Base-by-base conservation (phyloP, 2,329 filamentous ascomycete species). In the Dactylellina sp. region DNA sequence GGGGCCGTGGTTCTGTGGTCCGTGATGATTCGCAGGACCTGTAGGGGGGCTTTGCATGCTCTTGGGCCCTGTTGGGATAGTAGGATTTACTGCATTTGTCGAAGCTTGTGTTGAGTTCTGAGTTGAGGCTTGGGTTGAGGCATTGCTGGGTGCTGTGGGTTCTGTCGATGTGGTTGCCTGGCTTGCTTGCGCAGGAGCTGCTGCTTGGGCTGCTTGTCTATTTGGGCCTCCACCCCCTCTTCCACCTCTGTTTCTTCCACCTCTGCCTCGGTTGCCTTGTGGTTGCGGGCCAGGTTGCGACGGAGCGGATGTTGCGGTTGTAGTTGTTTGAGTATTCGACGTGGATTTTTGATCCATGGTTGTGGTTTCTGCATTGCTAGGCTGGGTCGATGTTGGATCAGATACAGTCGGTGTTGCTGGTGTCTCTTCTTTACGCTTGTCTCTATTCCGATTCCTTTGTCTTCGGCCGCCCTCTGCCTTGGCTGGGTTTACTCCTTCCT, bases 11-110 rank as follows among this genome's bases (percentile, higher is more conserved):
- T 56, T 24, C 40, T 59, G 49, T 32, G 44, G 18, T 28, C 44
- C 44, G 40, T 59, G 55, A 7, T 65, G 49, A 12, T 64, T 60
- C 7, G 76, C 61, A 11, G 77, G 76, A 1, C 76, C 76, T 7
- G 62, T 77, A 20, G 76, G 70, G 9, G 75, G 52, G 0, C 28
- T 28, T 50, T 65, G 70, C 70, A 74, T 74, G 25, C 61, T 74
- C 22, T 74, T 74, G 0, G 70, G 70, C 2, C 70, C 70, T 20
- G 75, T 66, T 12, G 76, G 75, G 11, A 72, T 76, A 44, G n/a
- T n/a, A n/a, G n/a, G n/a, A n/a, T n/a, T n/a, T n/a, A 16, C 35
- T 7, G 74, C 14, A 3, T 32, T n/a, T 16, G 52, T 18, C 11
- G 60, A 55, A 7, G 53, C 24, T 7, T n/a, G 61, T 39, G 59